Base-by-base conservation (phyloP, 2,329 filamentous ascomycete genomes). In the Cladophialophora immunda region DNA sequence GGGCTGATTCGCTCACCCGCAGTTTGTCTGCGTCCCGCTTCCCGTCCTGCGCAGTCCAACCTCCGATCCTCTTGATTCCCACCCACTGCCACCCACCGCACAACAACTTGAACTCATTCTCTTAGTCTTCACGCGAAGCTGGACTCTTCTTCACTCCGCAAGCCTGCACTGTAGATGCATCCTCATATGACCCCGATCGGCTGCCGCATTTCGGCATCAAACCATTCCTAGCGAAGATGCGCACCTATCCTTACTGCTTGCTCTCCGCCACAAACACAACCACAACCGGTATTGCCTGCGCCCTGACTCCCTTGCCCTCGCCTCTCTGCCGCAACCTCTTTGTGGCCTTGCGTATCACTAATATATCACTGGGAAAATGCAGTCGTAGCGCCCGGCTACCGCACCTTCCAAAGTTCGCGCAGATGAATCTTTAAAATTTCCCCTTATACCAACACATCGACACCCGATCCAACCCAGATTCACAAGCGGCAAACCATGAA, bases 191-290 rank as follows among this genome's bases (percentile, higher is more conserved):
- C 63, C 22, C 57, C 61, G 45, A 60, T 63, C 22, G 67, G 47
- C 41, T 50, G 54, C 63, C 60, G 57, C 45, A 58, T 36, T 45
- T 53, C 58, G 61, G 64, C 68, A 54, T 55, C 47, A 27, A 50
- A 22, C 60, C 53, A 68, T 62, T 68, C 36, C 63, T 70, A 70
- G 68, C 68, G 68, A 70, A 70, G 63, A 70, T 70, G 68, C 64
- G 32, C 59, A 63, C 38, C 58, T 68, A 65, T 64, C 62, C 25
- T 66, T 62, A 56, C 60, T 56, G 52, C 55, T 36, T 64, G 62
- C 30, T 36, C 57, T 58, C 56, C 66, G 61, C 63, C 66, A 64
- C 63, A 65, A 45, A 66, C 59, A 68, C 29, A 52, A 30, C 47
- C 59, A 68, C 29, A 52, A 30, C 47, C 36, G 66, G 68, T 68